These are phyloP conservation scores for Crithidia acanthocephali DNA, from an alignment of 208 protist species.

Conservation along the genomic window DNA sequence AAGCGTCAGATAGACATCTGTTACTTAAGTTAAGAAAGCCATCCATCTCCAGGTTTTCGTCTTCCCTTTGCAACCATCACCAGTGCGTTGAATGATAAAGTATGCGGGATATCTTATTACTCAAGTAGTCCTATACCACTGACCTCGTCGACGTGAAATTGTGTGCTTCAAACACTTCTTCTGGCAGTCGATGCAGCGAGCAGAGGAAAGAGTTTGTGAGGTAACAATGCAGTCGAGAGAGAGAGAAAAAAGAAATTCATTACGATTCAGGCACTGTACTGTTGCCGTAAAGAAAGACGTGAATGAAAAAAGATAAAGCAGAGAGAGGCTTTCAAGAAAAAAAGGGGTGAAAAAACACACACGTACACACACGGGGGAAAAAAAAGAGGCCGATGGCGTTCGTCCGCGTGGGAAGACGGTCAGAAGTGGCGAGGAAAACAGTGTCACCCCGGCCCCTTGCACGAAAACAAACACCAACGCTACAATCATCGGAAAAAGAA, in stretches of 20 bases:
- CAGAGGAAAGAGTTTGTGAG: too few species aligned
- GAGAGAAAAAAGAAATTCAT: too few species aligned
- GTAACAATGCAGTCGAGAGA: too few species aligned
- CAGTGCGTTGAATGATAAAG: too few species aligned
- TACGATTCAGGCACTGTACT: too few species aligned
- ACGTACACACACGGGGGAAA: neutral
- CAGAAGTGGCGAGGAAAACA: neutral
- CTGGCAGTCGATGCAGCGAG: too few species aligned
- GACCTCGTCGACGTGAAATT: too few species aligned
- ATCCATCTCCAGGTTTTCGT: neutral
- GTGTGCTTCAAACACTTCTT: too few species aligned
- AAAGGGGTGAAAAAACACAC: slow-evolving; percentile 1
- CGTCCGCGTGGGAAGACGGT: neutral
- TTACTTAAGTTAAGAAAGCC: neutral
- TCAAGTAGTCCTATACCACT: too few species aligned
- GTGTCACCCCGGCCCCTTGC: neutral
- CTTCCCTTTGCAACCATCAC: neutral
- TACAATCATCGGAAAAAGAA: slow-evolving; percentile 2
- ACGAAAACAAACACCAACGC: neutral
- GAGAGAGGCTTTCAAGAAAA: neutral
- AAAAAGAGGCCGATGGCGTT: neutral
- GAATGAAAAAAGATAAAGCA: too few species aligned
- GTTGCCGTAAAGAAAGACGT: too few species aligned
- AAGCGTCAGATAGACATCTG: neutral
- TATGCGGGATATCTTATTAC: too few species aligned